Percentiles rank a stretch among this genome's conserved stretches.
phyloP scores from a whole-genome alignment of 345 rosid species.

The Brassica incana region DNA sequence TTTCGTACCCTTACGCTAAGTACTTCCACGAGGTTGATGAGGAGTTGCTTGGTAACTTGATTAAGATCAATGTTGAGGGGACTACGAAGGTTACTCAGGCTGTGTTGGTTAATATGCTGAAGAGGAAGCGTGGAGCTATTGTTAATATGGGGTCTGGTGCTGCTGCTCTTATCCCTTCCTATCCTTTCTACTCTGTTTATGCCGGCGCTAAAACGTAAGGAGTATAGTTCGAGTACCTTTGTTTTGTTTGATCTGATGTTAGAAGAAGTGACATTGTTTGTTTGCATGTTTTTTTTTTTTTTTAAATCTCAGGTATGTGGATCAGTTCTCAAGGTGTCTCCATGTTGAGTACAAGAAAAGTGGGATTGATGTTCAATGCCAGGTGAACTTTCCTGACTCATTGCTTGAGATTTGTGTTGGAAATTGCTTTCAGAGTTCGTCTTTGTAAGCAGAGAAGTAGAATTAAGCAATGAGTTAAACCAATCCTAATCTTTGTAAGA shows the following conservation, averaged over 20 bases:
- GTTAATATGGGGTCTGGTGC: slow-evolving; percentile 97
- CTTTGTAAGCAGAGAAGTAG: not conserved
- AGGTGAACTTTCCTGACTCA: slow-evolving; percentile 47
- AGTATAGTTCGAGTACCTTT: not conserved
- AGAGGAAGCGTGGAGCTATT: slow-evolving; percentile 86
- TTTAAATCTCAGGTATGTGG: slow-evolving; percentile 60
- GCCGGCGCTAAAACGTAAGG: slow-evolving; percentile 90
- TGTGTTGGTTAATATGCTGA: slow-evolving; percentile 72
- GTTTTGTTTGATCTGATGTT: not conserved
- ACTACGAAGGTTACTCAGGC: slow-evolving; percentile 90
- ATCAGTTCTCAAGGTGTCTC: slow-evolving; percentile 85
- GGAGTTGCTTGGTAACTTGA: slow-evolving; percentile 58
- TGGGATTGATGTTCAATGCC: slow-evolving; percentile 80
- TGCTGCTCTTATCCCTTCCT: slow-evolving; percentile 81
- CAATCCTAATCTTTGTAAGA: not conserved
- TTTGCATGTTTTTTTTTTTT: not conserved
- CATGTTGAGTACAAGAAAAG: slow-evolving; percentile 87
- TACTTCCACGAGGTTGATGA: slow-evolving; percentile 89
- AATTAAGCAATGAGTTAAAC: not conserved
- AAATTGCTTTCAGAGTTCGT: not conserved
- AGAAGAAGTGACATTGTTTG: slow-evolving; percentile 19
- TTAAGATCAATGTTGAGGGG: slow-evolving; percentile 82
- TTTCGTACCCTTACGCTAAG: slow-evolving; percentile 91
- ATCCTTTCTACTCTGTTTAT: slow-evolving; percentile 92
- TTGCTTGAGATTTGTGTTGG: no score